Conservation (phyloP, 495 filamentous ascomycete genomes). For the Glonium stellatum region DNA sequence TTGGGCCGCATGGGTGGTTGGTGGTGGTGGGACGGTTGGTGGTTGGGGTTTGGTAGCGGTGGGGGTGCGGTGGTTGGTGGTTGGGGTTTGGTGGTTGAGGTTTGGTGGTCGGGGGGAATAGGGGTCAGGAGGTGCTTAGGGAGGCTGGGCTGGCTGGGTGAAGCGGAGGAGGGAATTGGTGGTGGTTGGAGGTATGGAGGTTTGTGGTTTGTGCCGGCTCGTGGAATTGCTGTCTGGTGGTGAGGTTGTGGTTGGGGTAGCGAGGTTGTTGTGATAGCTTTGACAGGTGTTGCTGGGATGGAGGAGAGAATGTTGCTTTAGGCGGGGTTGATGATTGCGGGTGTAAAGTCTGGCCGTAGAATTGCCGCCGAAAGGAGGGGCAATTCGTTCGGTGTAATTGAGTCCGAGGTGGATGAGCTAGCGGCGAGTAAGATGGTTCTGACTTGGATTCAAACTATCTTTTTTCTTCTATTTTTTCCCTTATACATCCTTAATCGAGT, state of each 20-base stretch:
- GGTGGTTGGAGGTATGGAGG: background rate
- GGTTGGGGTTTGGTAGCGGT: slow-evolving; percentile 47
- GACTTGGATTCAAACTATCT: background rate
- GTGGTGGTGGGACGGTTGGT: background rate
- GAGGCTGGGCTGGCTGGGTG: too few relatives aligned
- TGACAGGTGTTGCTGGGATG: background rate
- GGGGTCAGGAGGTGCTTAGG: slow-evolving; percentile 60
- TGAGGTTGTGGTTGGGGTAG: too few relatives aligned
- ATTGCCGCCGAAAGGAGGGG: background rate
- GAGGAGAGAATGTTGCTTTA: background rate
- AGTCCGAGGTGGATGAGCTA: background rate
- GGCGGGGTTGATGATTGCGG: background rate
- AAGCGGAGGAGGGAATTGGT: too few relatives aligned
- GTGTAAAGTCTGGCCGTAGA: background rate
- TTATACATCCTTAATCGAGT: too few relatives aligned
- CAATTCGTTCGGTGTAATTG: background rate
- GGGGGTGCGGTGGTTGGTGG: slow-evolving; percentile 59
- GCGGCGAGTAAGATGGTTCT: background rate
- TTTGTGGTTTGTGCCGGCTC: background rate
- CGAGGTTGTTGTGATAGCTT: too few relatives aligned
- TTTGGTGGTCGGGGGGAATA: slow-evolving; percentile 82
- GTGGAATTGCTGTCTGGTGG: background rate
- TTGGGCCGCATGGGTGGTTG: too few relatives aligned
- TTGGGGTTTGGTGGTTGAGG: slow-evolving; percentile 46
- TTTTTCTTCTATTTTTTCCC: background rate